Evolutionary conservation across 1,284 basidiomycete species (phyloP), one percentile per base, ranked within the genome.

Genomic region (Malassezia equina): DNA sequence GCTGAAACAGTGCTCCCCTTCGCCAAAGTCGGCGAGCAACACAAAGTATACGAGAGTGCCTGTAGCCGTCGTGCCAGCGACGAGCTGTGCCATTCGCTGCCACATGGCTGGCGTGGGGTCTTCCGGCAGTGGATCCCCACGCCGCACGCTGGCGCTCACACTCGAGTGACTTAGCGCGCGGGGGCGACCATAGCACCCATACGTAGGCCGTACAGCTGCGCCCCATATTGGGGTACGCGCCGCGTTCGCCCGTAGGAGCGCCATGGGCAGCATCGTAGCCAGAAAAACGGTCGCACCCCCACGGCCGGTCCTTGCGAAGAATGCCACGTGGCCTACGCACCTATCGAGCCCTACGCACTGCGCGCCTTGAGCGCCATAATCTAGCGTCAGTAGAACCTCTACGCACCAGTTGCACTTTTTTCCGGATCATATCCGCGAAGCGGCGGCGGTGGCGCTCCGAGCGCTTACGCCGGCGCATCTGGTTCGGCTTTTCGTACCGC

Each of bases 401-500:
- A 67, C 66, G 53, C 42, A 68, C 71, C 43, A 73, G 51, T 48
- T 72, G 69, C 11, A 73, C 70, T 61, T 72, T 73, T 47, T 63
- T 60, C 52, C 67, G 59, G 27, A 73, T 63, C 65, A 71, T 64
- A 40, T 73, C 69, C 1, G 66, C 69, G 32, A 73, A 73, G 43
- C 71, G 60, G 29, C 70, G 63, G 29, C 71, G 59, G 47, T 73
- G 71, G 9, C 71, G 58, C 48, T 72, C 71, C 33, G 64, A 66
- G 45, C 64, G 62, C 59, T 69, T 67, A 48, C 71, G 60, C 36
- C 68, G 63, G 25, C 68, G 60, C 52, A 64, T 64, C 47, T 71
- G 60, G 42, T 72, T 73, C 19, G 71, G 71, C 56, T 73, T 73
- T 48, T 73, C 71, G 55, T 72, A 72, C 13, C 71, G 51, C 52